These are phyloP conservation scores for Nelumbo lutea DNA, from an alignment of 164 flowering plant genomes.

Conservation along the genomic window DNA sequence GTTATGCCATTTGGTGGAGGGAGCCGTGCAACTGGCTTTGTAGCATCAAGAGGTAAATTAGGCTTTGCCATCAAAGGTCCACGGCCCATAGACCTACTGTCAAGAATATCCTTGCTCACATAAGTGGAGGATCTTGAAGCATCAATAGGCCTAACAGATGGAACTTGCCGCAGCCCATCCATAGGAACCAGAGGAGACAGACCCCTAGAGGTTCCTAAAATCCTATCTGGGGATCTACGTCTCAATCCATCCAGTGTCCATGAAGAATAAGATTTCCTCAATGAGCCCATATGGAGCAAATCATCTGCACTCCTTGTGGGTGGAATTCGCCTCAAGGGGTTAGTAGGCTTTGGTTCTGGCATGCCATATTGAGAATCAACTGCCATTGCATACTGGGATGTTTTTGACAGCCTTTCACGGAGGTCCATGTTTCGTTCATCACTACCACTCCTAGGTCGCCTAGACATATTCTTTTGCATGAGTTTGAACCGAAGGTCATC, in stretches of 20 bases:
- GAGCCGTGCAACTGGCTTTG: conserved; percentile 37
- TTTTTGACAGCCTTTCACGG: conserved; percentile 56
- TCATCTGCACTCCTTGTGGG: conserved; percentile 44
- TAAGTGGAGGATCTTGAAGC: conserved; percentile 39
- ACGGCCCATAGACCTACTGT: conserved; percentile 27
- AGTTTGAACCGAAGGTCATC: conserved; percentile 72
- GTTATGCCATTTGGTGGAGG: conserved; percentile 25
- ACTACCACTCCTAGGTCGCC: conserved; percentile 20
- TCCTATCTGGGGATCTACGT: conserved; percentile 62
- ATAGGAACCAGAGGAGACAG: conserved; percentile 42
- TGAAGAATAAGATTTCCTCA: conserved; percentile 42
- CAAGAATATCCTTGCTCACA: conserved; percentile 32
- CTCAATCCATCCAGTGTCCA: conserved; percentile 57
- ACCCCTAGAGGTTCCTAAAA: conserved; percentile 37
- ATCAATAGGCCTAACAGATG: conserved; percentile 39
- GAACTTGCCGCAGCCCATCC: conserved; percentile 31
- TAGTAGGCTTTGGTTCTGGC: conserved; percentile 25
- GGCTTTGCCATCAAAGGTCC: conserved; percentile 32
- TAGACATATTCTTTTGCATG: conserved; percentile 41
- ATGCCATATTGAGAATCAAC: conserved; percentile 22
- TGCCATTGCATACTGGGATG: conserved; percentile 27
- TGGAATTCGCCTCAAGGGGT: conserved; percentile 31
- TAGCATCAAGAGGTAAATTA: conserved; percentile 28
- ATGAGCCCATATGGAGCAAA: conserved; percentile 31
- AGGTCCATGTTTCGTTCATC: conserved; percentile 36